Evolutionary conservation across 495 filamentous ascomycete genomes (phyloP), one percentile per base, ranked within the genome.

Genomic region (Xylaria telfairii): DNA sequence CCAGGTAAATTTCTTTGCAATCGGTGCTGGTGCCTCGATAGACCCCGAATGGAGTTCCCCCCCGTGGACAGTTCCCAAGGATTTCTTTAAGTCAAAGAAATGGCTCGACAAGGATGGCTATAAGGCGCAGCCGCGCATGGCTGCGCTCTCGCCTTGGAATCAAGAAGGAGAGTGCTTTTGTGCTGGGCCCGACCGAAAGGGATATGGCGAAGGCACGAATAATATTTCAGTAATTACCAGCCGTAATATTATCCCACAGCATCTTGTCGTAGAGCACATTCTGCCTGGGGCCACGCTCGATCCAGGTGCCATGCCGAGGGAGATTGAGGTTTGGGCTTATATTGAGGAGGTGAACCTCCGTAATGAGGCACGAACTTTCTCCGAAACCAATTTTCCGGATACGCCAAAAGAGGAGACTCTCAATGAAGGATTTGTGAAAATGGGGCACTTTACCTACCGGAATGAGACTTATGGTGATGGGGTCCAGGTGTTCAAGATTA

Each of bases 151-250:
- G 3, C 76, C 75, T 37, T 92, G 91, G 87, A 77, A 82, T 3
- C 88, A 92, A 39, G 83, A 87, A 24, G 89, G 88, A 39, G 87
- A 92, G 51, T 92, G 90, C 78, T 93, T 88, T 88, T 92, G 91
- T 78, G 83, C 84, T 46, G 87, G 81, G 26, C 78, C 77, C 47
- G 72, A 56, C 56, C 59, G 68, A 19, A 47, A 42, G 26, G 63
- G 72, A 15, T 57, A 73, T 19, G 76, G 78, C 61, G 57, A 77
- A 12, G 39, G 74, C 70, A 59, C 79, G 19, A 80, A 84, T 32
- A 77, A 82, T 70, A 70, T 93, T 15, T 78, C 77, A 24, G 83
- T 92, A 61, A 64, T 81, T 41, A 78, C 87, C 28, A 76, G 80
- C 39, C 75, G 79, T 41, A 39, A 71, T 5, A 82, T 92, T 65